phyloP scores from a whole-genome alignment of 768 basidiomycete species.

The Leccinum imitatum region DNA sequence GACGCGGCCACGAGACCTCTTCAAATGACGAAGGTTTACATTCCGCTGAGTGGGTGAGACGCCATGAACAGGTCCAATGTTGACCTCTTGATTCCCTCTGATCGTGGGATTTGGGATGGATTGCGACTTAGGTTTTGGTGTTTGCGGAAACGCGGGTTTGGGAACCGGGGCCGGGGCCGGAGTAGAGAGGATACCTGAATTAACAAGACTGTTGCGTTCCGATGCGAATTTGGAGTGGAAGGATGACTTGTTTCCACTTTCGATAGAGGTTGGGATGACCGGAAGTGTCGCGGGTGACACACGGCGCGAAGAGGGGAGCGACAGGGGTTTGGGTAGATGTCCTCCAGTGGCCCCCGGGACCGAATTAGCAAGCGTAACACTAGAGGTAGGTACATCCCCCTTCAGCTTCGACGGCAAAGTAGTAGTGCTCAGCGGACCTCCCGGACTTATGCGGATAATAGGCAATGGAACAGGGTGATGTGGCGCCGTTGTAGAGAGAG shows the following conservation, averaged over 20 bases:
- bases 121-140: conserved; percentile 27
- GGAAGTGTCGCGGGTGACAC: conserved; percentile 1
- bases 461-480: not conserved
- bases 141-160: conserved; percentile 15
- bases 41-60: conserved; percentile 29
- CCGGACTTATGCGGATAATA: not conserved
- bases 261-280: conserved; percentile 10
- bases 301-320: conserved; percentile 1
- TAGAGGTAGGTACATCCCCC: conserved; percentile 13
- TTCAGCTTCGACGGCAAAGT: conserved; percentile 1
- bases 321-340: conserved; percentile 5
- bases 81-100: conserved; percentile 16
- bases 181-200: not conserved
- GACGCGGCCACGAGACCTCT: conserved; percentile 22
- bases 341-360: not conserved
- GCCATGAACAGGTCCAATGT: conserved; percentile 20
- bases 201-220: conserved; percentile 7
- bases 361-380: conserved; percentile 18
- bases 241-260: conserved; percentile 11
- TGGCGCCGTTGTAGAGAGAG: not conserved
- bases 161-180: conserved; percentile 8
- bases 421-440: not conserved
- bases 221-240: conserved; percentile 16
- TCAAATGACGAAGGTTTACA: conserved; percentile 32
- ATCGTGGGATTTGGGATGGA: conserved; percentile 17